Evolutionary conservation across 164 flowering plant genomes (phyloP), one percentile per base, ranked within the genome.

Genomic region (Chimonanthus salicifolius): DNA sequence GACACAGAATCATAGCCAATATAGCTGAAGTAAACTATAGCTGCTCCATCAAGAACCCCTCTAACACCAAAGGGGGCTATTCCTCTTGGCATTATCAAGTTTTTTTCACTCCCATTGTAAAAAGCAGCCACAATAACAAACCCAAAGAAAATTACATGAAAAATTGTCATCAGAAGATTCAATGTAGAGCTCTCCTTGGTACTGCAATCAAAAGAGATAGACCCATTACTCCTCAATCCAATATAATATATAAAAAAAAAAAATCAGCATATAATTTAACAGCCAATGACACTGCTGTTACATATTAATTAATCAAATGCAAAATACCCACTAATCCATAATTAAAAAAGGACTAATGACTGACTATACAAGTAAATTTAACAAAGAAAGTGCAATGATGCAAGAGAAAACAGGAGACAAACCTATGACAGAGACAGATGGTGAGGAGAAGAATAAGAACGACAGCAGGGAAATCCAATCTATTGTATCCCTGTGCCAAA

Each of bases 111-210:
- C 64, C 98, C 98, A 49, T 81, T 84, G 78, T n/a, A 76, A 77
- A 94, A 85, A 16, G 94, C 97, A 72, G 83, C 88, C 51, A 85
- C 64, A 71, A 91, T 83, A 15, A 94, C 80, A 51, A 94, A 88
- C 47, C 85, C 90, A 72, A 94, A 85, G 88, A 94, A 89, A 7
- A 85, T 21, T 72, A 91, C 82, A 82, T 94, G 98, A 58, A 88
- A 89, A 9, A 86, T 80, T 74, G 98, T 94, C 91, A 94, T 84
- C 3, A 90, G 72, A 0, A 91, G 80, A 88, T 94, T 94, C 84
- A 94, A 68, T 54, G 78, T 76, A 9, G 97, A 94, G 85, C 97
- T 94, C 76, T 94, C 95, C 88, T 90, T 90, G 5, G 98, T 94
- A 60, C 98, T 93, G 92, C 85, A 84, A 79, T 64, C 43, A 72